Evolutionary conservation across 371 early-diverging fungal species (phyloP), one percentile per base, ranked within the genome.

Genomic region (Apophysomyces variabilis): DNA sequence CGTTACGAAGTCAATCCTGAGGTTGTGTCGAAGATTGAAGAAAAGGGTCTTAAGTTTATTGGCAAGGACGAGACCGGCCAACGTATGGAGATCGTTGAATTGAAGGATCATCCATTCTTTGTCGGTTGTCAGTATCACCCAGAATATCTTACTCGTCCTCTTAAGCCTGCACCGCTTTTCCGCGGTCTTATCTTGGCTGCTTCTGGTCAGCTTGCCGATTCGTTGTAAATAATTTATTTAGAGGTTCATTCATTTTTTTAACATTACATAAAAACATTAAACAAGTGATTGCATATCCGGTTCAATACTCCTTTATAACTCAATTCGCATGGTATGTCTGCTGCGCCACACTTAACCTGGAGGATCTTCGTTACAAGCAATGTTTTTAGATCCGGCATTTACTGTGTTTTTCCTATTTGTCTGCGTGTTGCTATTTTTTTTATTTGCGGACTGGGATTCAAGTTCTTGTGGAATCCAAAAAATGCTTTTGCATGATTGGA

Each of bases 51-150:
- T 58, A 75, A 79, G 38, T 98, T 99, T 82, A 89, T 99, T 56
- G 99, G 98, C 68, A 87, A 91, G 63, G 97, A 97, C 62, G 96
- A 96, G 66, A 91, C 91, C 47, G 96, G 95, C 32, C 89, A 95
- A 73, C 93, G 99, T 65, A 99, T 99, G 95, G 99, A 99, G 80
- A 95, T 98, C 64, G 79, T 99, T 38, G 99, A 99, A 86, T 72
- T 96, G 47, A 85, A 82, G 5, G 91, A 89, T 64, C 99, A 99
- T 79, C 96, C 97, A 7, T 99, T 91, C 86, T 99, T 92, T 82
- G 92, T 99, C 57, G 99, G 93, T 54, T 93, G 92, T 45, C 99
- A 99, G 87, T 99, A 92, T 80, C 99, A 99, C 70, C 99, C 99
- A 37, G 99, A 99, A 84, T 98, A 98, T 83, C 85, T 94, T 61